Base-by-base conservation (phyloP, 23 red algal species). In the Cyanidiococcus yangmingshanensis region DNA sequence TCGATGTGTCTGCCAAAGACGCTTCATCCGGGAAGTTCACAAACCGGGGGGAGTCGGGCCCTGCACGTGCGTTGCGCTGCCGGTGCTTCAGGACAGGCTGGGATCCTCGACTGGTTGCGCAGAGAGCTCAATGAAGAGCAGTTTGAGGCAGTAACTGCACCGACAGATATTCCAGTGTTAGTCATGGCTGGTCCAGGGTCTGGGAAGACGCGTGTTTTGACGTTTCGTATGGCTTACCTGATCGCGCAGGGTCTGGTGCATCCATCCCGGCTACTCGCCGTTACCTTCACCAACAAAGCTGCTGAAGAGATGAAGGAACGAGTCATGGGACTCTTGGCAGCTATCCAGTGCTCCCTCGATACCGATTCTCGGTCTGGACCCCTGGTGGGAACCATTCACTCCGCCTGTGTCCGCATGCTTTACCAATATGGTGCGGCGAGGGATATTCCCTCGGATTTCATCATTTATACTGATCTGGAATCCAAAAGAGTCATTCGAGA, bases 231-330 rank as follows among this genome's bases (percentile, higher is more conserved):
- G 67, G 90, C 84, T 0, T 93, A 85, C 40, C 80, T 93, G 1
- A 79, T 85, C 24, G 74, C 75, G 26, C 50, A 32, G 39, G 74
- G 75, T 1, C 37, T 51, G 0, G 67, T 87, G 40, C 29, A 77
- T 24, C 76, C 81, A 15, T 76, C 41, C 74, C 34, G 17, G 31
- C 68, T 93, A 77, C 75, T 93, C 39, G 90, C 84, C 0, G 90
- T 93, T 24, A 93, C 90, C 2, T 93, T 93, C 76, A 93, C 90
- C 18, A 93, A 93, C 67, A 87, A 87, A 74, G 90, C 90, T 0
- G 90, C 90, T 37, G 50, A 75, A 7, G 90, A 92, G 83, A 93
- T 93, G 90, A 83, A 79, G 77, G 39, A 76, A 58, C 84, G 90
- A 26, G 67, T 93, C 31, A 36, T 45, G 31, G 59, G 39, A 35